These are phyloP conservation scores for Coix lacrymajobi DNA, from an alignment of 176 grass and related monocot genomes.

Conservation along the genomic window DNA sequence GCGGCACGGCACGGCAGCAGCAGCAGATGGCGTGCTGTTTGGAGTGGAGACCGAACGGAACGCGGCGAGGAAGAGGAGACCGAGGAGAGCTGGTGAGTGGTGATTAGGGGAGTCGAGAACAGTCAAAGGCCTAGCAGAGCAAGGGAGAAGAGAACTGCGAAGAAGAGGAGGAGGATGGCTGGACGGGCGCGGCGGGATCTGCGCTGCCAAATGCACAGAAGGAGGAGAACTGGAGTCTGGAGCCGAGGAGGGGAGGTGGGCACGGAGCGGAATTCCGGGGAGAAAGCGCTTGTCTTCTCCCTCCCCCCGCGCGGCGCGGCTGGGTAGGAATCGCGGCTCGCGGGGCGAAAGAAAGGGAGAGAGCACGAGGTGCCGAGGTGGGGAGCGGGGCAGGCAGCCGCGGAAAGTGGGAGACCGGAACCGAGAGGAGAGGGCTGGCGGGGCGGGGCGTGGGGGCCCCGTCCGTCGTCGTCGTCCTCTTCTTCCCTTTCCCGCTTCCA, in stretches of 20 bases:
- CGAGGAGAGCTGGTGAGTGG: too few relatives aligned
- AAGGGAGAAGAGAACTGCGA: background rate
- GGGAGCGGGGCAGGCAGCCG: background rate
- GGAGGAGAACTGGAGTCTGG: too few relatives aligned
- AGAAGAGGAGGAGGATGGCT: background rate
- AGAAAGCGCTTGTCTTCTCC: background rate
- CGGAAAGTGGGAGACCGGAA: conserved; percentile 22
- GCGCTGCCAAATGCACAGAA: background rate
- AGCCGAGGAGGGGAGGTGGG: too few relatives aligned
- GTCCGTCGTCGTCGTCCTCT: background rate
- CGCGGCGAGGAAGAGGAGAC: background rate
- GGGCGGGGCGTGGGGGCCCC: background rate
- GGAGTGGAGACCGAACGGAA: background rate
- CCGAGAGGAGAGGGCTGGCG: background rate
- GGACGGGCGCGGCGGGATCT: background rate
- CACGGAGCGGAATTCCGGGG: background rate
- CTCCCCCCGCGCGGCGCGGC: background rate
- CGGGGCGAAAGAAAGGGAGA: background rate
- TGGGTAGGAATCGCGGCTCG: background rate
- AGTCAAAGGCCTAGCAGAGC: background rate
- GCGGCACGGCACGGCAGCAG: too few relatives aligned
- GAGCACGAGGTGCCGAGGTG: conserved; percentile 12
- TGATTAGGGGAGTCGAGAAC: background rate
- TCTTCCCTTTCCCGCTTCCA: background rate
- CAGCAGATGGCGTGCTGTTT: background rate